Conservation (phyloP, 2,329 filamentous ascomycete genomes). For the Diaporthe citriasiana region DNA sequence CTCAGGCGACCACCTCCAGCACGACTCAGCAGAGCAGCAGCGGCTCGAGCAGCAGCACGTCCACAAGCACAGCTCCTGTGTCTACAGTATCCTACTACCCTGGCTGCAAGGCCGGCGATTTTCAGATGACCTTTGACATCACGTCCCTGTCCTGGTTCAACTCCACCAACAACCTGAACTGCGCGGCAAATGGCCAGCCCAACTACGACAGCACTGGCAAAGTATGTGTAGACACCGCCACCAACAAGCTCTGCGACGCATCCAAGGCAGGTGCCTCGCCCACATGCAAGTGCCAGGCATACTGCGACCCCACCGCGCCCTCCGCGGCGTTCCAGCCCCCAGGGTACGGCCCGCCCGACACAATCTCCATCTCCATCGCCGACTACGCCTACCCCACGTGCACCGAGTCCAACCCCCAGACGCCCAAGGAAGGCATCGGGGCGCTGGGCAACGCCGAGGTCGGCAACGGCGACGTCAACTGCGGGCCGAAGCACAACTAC, state of each 20-base stretch:
- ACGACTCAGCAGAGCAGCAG: neutral
- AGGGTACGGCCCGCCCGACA: neutral
- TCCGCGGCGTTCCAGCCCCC: neutral
- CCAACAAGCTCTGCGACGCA: neutral
- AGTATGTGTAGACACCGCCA: neutral
- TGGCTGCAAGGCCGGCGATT: neutral
- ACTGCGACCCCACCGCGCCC: neutral
- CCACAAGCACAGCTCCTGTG: neutral
- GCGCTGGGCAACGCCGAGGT: neutral
- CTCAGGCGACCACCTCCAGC: neutral
- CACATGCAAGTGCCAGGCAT: neutral
- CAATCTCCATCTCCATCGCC: neutral
- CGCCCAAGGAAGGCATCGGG: neutral
- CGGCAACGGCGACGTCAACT: neutral
- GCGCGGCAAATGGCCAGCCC: neutral
- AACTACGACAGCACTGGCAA: neutral
- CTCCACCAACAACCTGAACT: constrained; percentile 7
- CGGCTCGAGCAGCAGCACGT: neutral
- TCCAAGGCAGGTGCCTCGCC: neutral
- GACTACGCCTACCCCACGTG: neutral
- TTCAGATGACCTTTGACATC: neutral
- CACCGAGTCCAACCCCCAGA: neutral
- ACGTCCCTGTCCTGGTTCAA: constrained; percentile 7
- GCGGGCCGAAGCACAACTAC: neutral
- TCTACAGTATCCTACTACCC: neutral